A percentile compares a stretch with the other conserved stretches of the same genome.
Evolutionary conservation across 1,284 basidiomycete genomes (phyloP).

Genomic region (Vanrija sp.): DNA sequence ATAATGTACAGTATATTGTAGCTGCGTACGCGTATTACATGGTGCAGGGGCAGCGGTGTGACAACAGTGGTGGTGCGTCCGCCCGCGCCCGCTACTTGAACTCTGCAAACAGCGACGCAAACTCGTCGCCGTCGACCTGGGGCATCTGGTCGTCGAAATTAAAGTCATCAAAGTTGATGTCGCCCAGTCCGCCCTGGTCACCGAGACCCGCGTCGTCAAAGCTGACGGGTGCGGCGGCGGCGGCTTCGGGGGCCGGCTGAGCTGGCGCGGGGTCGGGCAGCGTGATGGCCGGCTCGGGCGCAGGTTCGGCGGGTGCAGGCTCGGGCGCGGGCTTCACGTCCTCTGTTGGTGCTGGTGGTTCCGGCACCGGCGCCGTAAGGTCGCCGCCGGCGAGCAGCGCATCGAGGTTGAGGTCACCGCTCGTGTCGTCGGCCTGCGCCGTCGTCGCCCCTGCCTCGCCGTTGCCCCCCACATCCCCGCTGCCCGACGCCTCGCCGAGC

Average conservation of each 20-base stretch:
- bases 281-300: neutral
- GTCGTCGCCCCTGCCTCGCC: neutral
- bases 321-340: neutral
- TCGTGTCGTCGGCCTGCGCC: neutral
- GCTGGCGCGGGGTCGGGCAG: neutral
- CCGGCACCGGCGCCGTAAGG: too few relatives aligned
- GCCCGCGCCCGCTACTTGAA: conserved; percentile 19
- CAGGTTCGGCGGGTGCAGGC: neutral
- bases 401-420: neutral
- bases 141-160: conserved; percentile 32
- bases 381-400: neutral
- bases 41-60: neutral
- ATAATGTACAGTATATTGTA: conserved; percentile 5
- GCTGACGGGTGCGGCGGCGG: neutral
- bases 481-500: neutral
- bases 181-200: conserved; percentile 14
- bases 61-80: neutral
- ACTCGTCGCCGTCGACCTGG: conserved; percentile 31
- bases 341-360: neutral
- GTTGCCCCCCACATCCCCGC: neutral
- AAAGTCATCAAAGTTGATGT: conserved; percentile 36
- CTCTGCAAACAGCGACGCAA: conserved; percentile 32
- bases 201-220: neutral
- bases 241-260: neutral
- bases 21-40: neutral